Evolutionary conservation across 257 asterid species (phyloP).

Genomic region (Capsicum baccatum): DNA sequence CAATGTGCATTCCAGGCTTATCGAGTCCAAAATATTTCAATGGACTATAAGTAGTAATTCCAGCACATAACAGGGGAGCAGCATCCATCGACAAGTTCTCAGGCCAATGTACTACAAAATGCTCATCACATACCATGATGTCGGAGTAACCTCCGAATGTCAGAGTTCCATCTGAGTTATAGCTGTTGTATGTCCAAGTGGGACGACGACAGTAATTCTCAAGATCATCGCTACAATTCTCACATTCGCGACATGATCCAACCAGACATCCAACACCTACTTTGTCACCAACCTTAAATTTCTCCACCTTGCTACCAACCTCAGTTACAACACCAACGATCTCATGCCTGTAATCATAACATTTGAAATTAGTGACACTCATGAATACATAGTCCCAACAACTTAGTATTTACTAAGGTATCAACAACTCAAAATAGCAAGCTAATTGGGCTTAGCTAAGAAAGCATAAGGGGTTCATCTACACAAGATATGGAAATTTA

Average conservation of each 20-base stretch:
- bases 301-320: slow-evolving; percentile 56
- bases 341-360: slow-evolving; percentile 54
- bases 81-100: slow-evolving; percentile 49
- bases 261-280: slow-evolving; percentile 70
- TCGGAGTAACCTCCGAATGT: slow-evolving; percentile 63
- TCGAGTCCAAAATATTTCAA: slow-evolving; percentile 56
- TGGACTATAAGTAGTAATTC: slow-evolving; percentile 66
- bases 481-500: too few relatives aligned
- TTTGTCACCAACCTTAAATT: slow-evolving; percentile 60
- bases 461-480: too few relatives aligned
- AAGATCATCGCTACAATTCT: slow-evolving; percentile 47
- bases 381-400: neutral
- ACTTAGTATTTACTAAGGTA: neutral
- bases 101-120: slow-evolving; percentile 60
- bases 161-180: slow-evolving; percentile 42
- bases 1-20: slow-evolving; percentile 56
- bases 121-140: slow-evolving; percentile 57
- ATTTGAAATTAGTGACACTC: neutral
- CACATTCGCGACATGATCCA: slow-evolving; percentile 65
- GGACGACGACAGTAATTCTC: slow-evolving; percentile 53
- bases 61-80: slow-evolving; percentile 69
- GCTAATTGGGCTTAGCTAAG: too few relatives aligned
- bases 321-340: slow-evolving; percentile 63
- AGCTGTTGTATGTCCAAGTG: slow-evolving; percentile 39
- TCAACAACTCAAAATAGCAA: neutral